Evolutionary conservation across 2,329 filamentous ascomycete species (phyloP).

Genomic region (Lachnellula suecica): DNA sequence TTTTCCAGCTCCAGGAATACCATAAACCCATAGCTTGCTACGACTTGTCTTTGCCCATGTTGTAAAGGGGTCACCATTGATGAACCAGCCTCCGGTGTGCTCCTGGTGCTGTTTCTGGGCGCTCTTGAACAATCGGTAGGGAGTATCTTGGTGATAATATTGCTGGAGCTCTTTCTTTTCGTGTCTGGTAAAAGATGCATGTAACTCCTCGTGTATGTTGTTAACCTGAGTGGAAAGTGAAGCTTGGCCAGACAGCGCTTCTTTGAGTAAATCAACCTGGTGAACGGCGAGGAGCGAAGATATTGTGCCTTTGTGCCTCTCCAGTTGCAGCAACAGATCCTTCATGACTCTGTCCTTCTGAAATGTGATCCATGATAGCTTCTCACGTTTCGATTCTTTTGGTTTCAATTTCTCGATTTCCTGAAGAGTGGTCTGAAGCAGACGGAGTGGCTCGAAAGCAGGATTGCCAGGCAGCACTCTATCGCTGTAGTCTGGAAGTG

Average conservation of each 20-base stretch:
- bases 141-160: not conserved
- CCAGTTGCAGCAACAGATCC: slow-evolving; percentile 1
- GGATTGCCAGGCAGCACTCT: not conserved
- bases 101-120: not conserved
- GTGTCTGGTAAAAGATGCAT: not conserved
- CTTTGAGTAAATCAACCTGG: not conserved
- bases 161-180: not conserved
- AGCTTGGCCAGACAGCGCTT: not conserved
- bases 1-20: slow-evolving; percentile 21
- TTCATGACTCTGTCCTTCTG: slow-evolving; percentile 3
- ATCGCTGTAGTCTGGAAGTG: slow-evolving; percentile 4
- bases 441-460: too few species aligned
- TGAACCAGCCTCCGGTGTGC: slow-evolving; percentile 31
- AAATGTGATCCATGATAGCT: slow-evolving; percentile 3
- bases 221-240: not conserved
- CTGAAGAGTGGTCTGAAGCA: not conserved
- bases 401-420: not conserved
- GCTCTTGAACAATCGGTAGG: not conserved
- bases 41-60: slow-evolving; percentile 9
- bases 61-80: slow-evolving; percentile 18
- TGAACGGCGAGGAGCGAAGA: not conserved
- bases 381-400: not conserved
- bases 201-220: not conserved
- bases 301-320: slow-evolving; percentile 4
- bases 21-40: slow-evolving; percentile 14